Base-by-base conservation (phyloP, 768 basidiomycete genomes). In the Kwoniella bestiolae region DNA sequence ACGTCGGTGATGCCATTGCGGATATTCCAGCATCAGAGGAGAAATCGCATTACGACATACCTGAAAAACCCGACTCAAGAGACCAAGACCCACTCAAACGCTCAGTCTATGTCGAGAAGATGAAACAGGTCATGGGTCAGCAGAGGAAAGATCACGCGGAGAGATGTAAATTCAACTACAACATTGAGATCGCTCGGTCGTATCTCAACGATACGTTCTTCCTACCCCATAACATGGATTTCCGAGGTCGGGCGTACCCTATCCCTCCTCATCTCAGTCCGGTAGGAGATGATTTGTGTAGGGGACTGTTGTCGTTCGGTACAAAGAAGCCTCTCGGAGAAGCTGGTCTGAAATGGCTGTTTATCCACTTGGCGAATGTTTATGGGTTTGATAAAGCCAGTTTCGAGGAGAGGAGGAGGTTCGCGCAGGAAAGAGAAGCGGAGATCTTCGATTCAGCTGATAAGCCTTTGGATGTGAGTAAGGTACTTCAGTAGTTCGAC, bases 221-320 rank as follows among this genome's bases (percentile, higher is more conserved):
- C 82, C 84, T 94, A 55, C 94, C 95, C 0, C 95, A 98, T 81
- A 97, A 96, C 80, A 84, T 97, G 73, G 96, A 99, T 82, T 99
- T 98, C 85, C 88, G 95, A 65, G 96, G 96, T 7, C 89, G 95
- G 57, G 93, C 95, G 0, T 99, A 99, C 78, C 95, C 96, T 11
- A 89, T 96, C 46, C 94, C 95, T 0, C 93, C 94, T 3, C 92
- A 97, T 83, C 84, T 99, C 58, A 93, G 89, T 73, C 95, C 98
- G 72, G 90, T 97, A 60, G 94, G 95, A 8, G 92, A 99, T 79
- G 95, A 99, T 79, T 84, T 98, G 23, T 79, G 78, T 60, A 89
- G 95, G 74, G 91, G 94, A 3, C 82, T 99, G 47, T 85, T 99
- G 28, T 86, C 84, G 56, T 99, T 99, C 67, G 91, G 85, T 4